Conservation (phyloP, 139 green algal species). For the Chara braunii region DNA sequence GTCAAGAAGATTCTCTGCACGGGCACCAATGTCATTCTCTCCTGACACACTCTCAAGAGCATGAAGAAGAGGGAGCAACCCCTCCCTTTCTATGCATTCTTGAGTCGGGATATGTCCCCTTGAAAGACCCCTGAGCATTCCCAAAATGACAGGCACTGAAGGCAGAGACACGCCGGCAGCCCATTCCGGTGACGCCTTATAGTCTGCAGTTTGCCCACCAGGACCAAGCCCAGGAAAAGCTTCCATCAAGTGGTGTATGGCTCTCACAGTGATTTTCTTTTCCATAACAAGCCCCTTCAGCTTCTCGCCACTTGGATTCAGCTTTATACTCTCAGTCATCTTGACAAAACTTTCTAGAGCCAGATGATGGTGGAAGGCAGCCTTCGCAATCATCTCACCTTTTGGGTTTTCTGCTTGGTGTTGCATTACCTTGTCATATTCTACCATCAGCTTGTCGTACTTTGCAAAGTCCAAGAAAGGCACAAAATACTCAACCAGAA, state of each 20-base stretch:
- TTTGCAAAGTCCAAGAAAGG: slow-evolving; percentile 40
- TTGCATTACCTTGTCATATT: slow-evolving; percentile 25
- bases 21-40: slow-evolving; percentile 31
- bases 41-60: slow-evolving; percentile 47
- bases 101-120: slow-evolving; percentile 31
- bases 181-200: slow-evolving; percentile 35
- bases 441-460: slow-evolving; percentile 17
- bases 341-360: slow-evolving; percentile 43
- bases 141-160: slow-evolving; percentile 40
- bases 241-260: slow-evolving; percentile 41
- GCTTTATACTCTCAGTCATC: slow-evolving; percentile 28
- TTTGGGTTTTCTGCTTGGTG: too few relatives aligned
- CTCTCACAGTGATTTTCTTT: slow-evolving; percentile 18
- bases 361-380: slow-evolving; percentile 35
- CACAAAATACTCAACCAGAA: slow-evolving; percentile 48
- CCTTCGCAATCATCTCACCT: too few relatives aligned
- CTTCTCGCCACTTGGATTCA: neutral
- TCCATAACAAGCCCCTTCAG: slow-evolving; percentile 47
- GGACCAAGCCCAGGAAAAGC: slow-evolving; percentile 27
- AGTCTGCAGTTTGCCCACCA: neutral
- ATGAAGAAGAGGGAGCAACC: slow-evolving; percentile 52
- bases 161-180: slow-evolving; percentile 31
- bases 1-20: slow-evolving; percentile 53
- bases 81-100: slow-evolving; percentile 1
- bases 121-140: slow-evolving; percentile 44